Percentiles rank a stretch among this genome's conserved stretches.
Evolutionary conservation across 2,329 filamentous ascomycete genomes (phyloP).

Genomic region (Cladosporium colombiae): DNA sequence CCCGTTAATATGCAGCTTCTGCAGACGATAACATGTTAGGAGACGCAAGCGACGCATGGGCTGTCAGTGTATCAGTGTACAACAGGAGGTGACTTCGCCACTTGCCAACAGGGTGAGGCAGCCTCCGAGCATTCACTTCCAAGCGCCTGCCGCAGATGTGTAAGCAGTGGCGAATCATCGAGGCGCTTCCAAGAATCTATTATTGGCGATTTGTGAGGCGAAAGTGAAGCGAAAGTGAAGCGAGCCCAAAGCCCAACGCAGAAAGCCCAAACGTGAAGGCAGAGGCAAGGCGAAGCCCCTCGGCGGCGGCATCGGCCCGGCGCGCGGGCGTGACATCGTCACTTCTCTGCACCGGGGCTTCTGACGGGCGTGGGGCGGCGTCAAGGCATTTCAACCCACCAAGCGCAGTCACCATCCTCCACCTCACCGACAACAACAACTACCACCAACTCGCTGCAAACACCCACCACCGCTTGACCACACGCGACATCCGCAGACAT

Average conservation of each 20-base stretch:
- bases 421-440: conserved; percentile 4
- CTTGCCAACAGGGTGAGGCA: neutral
- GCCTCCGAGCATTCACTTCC: neutral
- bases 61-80: neutral
- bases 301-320: neutral
- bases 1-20: neutral
- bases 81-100: neutral
- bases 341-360: conserved; percentile 9
- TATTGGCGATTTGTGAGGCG: neutral
- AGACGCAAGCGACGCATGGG: neutral
- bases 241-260: neutral
- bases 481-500: conserved; percentile 48
- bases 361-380: conserved; percentile 1
- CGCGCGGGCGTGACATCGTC: neutral
- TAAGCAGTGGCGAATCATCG: conserved; percentile 4
- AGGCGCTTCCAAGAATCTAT: neutral
- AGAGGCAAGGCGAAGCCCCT: neutral
- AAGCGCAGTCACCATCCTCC: neutral
- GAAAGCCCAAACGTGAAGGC: neutral
- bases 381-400: conserved; percentile 5
- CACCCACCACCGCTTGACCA: neutral
- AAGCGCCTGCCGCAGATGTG: neutral
- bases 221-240: neutral
- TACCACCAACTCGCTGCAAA: neutral
- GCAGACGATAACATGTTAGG: neutral